Evolutionary conservation across 805 yeast species (phyloP).

Genomic region (Cephaloascus fragrans): DNA sequence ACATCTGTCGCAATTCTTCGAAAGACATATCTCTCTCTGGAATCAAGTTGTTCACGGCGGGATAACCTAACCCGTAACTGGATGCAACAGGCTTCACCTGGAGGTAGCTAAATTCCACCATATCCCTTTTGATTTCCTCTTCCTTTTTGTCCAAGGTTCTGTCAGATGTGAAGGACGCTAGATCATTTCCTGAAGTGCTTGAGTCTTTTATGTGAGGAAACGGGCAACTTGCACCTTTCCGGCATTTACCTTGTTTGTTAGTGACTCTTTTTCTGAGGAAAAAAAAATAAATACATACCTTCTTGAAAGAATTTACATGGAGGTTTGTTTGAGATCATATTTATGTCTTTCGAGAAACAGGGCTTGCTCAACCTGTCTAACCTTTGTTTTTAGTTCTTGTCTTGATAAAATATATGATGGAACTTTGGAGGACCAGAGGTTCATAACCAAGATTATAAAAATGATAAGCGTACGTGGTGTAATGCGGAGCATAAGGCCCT

Average conservation of each 20-base stretch:
- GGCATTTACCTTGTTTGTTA: neutral
- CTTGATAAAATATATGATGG: too few relatives aligned
- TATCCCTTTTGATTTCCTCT: constrained; percentile 15
- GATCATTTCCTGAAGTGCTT: constrained; percentile 5
- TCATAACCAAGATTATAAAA: too few relatives aligned
- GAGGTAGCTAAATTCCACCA: constrained; percentile 9
- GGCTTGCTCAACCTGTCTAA: neutral
- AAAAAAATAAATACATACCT: neutral
- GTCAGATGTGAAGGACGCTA: constrained; percentile 12
- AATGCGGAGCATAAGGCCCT: too few relatives aligned
- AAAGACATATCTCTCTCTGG: constrained; percentile 41
- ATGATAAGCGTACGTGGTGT: too few relatives aligned
- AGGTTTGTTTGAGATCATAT: neutral
- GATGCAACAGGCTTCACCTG: constrained; percentile 26
- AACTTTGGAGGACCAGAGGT: too few relatives aligned
- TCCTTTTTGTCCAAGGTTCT: constrained; percentile 11
- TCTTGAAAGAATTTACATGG: neutral
- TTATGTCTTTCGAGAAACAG: neutral
- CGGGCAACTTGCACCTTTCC: neutral
- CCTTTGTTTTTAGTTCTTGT: too few relatives aligned
- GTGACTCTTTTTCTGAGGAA: neutral
- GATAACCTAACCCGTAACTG: constrained; percentile 37
- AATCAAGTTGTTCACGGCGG: constrained; percentile 39
- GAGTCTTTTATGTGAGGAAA: neutral
- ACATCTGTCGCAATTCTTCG: constrained; percentile 43